Evolutionary conservation across 257 asterid species (phyloP).

Genomic region (Misopates orontium): DNA sequence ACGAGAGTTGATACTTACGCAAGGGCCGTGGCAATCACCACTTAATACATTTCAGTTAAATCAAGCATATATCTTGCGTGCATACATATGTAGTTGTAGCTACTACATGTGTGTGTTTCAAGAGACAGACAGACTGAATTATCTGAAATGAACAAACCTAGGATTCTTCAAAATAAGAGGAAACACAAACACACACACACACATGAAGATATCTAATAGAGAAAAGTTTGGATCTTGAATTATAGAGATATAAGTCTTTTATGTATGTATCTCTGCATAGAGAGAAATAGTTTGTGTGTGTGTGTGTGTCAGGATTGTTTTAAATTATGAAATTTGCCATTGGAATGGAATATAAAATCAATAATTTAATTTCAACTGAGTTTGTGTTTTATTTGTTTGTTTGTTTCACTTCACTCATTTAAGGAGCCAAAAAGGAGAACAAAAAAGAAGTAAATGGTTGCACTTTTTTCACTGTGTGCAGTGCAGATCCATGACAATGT

Average conservation of each 20-base stretch:
- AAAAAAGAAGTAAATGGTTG: conserved; percentile 27
- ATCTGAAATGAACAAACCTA: conserved; percentile 29
- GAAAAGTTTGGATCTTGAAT: conserved; percentile 43
- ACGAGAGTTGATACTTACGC: no score
- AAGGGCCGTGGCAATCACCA: no score
- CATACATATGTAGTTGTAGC: conserved; percentile 15
- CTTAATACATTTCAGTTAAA: conserved; percentile 15
- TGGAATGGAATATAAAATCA: conserved; percentile 32
- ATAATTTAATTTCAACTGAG: conserved; percentile 25
- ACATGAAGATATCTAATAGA: conserved; percentile 38
- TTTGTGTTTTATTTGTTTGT: conserved; percentile 25
- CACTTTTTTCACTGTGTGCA: conserved; percentile 38
- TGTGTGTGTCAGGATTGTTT: conserved; percentile 10
- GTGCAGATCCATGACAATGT: conserved; percentile 39
- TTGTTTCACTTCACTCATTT: not conserved
- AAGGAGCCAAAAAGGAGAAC: not conserved
- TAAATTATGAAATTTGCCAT: conserved; percentile 38
- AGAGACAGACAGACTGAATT: conserved; percentile 26
- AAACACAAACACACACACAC: conserved; percentile 21
- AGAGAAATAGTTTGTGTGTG: conserved; percentile 13
- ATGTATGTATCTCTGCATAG: conserved; percentile 22
- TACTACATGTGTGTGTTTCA: conserved; percentile 28
- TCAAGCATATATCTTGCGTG: conserved; percentile 17
- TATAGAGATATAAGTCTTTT: conserved; percentile 23
- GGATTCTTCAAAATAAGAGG: conserved; percentile 29